Conservation (phyloP, 306 rosid genomes). For the Malus orientalis region DNA sequence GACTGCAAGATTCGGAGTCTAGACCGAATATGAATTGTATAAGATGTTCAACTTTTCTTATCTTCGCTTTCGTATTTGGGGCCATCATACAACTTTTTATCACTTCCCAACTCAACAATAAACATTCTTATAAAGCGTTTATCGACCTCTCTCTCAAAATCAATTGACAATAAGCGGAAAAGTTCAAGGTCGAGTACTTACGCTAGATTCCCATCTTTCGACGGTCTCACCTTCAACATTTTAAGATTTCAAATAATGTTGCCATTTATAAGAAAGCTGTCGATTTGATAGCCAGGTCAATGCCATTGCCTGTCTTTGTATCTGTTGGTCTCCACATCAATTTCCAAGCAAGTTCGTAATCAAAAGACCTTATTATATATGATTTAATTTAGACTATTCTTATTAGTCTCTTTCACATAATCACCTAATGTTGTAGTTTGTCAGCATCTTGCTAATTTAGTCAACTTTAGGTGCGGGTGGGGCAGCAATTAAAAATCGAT, state of each 20-base stretch:
- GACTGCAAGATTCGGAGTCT: too few species aligned
- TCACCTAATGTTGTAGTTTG: background rate
- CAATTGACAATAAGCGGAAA: too few species aligned
- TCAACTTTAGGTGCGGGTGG: background rate
- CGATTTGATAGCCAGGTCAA: background rate
- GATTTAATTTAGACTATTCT: background rate
- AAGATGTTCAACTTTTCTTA: constrained; percentile 8
- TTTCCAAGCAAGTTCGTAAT: background rate
- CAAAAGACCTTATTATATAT: background rate
- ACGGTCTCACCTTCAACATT: background rate
- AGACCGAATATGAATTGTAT: too few species aligned
- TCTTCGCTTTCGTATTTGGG: background rate
- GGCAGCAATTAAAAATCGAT: too few species aligned
- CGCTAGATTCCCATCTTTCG: background rate
- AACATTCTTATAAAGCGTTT: background rate
- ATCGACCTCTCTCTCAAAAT: fast-evolving
- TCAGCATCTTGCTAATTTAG: background rate
- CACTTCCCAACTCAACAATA: background rate
- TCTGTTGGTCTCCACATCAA: background rate
- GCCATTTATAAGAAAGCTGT: background rate
- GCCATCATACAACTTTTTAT: constrained; percentile 4
- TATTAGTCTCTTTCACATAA: background rate
- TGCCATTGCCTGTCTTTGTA: background rate
- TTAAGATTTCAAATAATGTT: background rate
- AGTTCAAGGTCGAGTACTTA: background rate